Base-by-base conservation (phyloP, 441 rosid genomes). In the Monsonia emarginata region DNA sequence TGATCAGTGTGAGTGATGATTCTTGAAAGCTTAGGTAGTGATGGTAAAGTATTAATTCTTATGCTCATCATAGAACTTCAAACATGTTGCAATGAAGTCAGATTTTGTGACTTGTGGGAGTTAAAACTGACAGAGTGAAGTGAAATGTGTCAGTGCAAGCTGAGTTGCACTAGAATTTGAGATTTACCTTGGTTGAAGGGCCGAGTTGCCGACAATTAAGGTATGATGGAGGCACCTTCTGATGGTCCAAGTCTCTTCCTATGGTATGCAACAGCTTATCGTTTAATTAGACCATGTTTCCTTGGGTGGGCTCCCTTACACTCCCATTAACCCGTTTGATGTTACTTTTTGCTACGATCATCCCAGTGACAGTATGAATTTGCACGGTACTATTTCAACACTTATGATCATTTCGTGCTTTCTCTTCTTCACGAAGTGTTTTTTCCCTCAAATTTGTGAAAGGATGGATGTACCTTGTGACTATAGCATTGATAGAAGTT, bases 161-260 rank as follows among this genome's bases (percentile, higher is more conserved):
- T 61, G 64, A 61, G 64, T 31, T 61, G 64, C 34, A 61, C 25
- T 11, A 27, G 27, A 26, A 26, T 30, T 32, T 61, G 25, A 61
- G 31, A 27, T 58, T 70, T 67, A 48, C 36, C 61, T 32, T 52
- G 65, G 64, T 42, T 62, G 52, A 67, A 58, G 64, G 22, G 44
- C 56, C 42, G 18, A 14, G 44, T 1, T 57, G 30, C 22, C 28
- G 30, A 64, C 54, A 32, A 56, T 52, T 50, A 34, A 59, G 40
- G 19, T 57, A 56, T 56, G 54, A 22, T 56, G 34, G 21, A 54
- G 65, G 31, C 25, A 67, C 34, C 62, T 59, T 71, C 56, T 31
- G 74, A 63, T 72, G 54, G 50, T 27, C 59, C 61, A 58, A 65
- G 56, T 66, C 69, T 65, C 70, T 71, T 27, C 56, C 40, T 48